A percentile compares a stretch with the other conserved stretches of the same genome.
phyloP scores from a whole-genome alignment of 2,329 filamentous ascomycete species.

The Onygenales sp. region DNA sequence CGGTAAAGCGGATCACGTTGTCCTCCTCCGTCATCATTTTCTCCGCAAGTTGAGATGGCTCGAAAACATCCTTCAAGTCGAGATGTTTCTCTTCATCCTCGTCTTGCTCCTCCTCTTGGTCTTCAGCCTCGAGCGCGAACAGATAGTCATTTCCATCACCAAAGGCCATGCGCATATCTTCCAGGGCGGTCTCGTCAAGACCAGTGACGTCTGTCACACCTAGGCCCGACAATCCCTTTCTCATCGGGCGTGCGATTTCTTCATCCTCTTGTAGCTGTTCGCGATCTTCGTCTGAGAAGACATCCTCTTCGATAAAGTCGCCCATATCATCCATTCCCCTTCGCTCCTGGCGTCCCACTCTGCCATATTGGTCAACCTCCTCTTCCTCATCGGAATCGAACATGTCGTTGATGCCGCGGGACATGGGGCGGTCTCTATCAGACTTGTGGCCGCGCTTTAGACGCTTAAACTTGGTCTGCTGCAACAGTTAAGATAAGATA shows the following conservation, averaged over 20 bases:
- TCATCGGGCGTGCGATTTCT: constrained; percentile 74
- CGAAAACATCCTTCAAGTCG: constrained; percentile 95
- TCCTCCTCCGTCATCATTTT: constrained; percentile 94
- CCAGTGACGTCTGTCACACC: constrained; percentile 70
- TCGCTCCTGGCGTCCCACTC: constrained; percentile 35
- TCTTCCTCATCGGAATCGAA: constrained; percentile 90
- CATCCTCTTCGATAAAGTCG: constrained; percentile 96
- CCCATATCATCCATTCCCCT: constrained; percentile 70
- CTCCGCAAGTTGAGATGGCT: constrained; percentile 88
- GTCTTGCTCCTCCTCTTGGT: constrained; percentile 69
- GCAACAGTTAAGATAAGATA: background rate
- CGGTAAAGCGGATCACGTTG: constrained; percentile 76
- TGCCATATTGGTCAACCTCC: constrained; percentile 43
- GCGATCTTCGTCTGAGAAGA: constrained; percentile 73
- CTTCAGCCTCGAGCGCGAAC: constrained; percentile 84
- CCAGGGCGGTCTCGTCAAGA: constrained; percentile 81
- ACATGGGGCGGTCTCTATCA: constrained; percentile 50
- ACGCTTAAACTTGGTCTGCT: constrained; percentile 83
- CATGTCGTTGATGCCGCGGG: constrained; percentile 76
- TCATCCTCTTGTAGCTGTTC: constrained; percentile 71
- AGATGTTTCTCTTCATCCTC: constrained; percentile 72
- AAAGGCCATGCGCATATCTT: constrained; percentile 94
- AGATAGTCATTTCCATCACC: constrained; percentile 93
- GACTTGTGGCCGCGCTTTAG: constrained; percentile 82
- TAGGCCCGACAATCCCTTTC: constrained; percentile 57